phyloP scores from a whole-genome alignment of 768 basidiomycete species.

The Lactifluus rugatus region DNA sequence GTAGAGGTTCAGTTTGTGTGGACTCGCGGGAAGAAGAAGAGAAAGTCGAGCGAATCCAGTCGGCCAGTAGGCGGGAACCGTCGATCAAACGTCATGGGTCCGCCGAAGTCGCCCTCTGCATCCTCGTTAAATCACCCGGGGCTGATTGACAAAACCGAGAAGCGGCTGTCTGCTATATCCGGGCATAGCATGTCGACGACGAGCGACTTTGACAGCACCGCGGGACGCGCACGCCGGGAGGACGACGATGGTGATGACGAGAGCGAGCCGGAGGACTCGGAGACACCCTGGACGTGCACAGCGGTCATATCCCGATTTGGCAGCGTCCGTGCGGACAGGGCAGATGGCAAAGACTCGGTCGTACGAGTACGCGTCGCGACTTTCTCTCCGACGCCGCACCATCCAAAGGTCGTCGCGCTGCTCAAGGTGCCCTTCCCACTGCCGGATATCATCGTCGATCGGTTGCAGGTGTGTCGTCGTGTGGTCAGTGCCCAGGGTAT shows the following conservation, averaged over 20 bases:
- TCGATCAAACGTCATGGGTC: not conserved
- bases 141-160: not conserved
- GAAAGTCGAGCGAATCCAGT: not conserved
- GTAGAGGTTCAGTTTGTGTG: conserved; percentile 77
- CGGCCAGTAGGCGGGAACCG: conserved; percentile 1
- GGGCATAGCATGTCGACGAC: conserved; percentile 15
- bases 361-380: conserved; percentile 64
- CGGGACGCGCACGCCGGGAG: conserved; percentile 14
- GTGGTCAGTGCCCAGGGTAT: conserved; percentile 30
- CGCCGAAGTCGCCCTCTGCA: not conserved
- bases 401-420: conserved; percentile 88
- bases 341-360: not conserved
- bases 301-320: conserved; percentile 49
- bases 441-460: conserved; percentile 69
- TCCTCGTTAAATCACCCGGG: conserved; percentile 4
- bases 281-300: conserved; percentile 93
- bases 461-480: conserved; percentile 43
- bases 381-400: conserved; percentile 86
- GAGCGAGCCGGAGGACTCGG: conserved; percentile 92
- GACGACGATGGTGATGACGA: conserved; percentile 53
- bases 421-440: conserved; percentile 87
- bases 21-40: conserved; percentile 42
- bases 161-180: conserved; percentile 11
- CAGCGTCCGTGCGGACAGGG: conserved; percentile 4
- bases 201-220: conserved; percentile 4